Evolutionary conservation across 176 grass and related monocot genomes (phyloP).

Genomic region (Eragrostis nindensis): DNA sequence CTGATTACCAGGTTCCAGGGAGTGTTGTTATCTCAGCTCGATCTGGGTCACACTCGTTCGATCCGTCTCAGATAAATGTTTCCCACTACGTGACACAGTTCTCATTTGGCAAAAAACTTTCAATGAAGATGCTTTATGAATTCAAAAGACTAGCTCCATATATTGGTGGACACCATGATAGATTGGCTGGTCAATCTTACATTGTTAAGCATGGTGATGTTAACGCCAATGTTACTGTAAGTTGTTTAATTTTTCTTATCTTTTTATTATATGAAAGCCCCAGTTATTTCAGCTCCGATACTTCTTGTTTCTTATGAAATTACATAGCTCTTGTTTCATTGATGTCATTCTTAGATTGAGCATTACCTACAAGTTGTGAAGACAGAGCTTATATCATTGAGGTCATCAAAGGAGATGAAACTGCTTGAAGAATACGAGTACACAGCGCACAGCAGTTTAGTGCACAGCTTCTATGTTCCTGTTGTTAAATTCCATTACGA

Average conservation of each 20-base stretch:
- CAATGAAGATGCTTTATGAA: constrained; percentile 60
- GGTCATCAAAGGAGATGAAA: constrained; percentile 64
- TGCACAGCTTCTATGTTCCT: constrained; percentile 87
- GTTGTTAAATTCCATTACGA: constrained; percentile 98
- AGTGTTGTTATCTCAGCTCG: constrained; percentile 92
- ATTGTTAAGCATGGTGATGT: constrained; percentile 62
- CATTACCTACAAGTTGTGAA: constrained; percentile 99
- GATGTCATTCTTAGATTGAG: constrained; percentile 80
- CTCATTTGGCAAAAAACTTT: constrained; percentile 89
- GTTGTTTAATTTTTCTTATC: constrained; percentile 19
- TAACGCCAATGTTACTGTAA: constrained; percentile 93
- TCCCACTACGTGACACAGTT: constrained; percentile 88
- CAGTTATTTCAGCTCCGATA: not conserved
- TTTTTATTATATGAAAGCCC: constrained; percentile 1
- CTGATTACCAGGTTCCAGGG: constrained; percentile 78
- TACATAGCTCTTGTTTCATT: constrained; percentile 26
- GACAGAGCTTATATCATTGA: constrained; percentile 70
- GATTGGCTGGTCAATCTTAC: constrained; percentile 77
- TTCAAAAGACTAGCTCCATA: constrained; percentile 83
- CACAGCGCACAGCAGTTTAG: constrained; percentile 94
- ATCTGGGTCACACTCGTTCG: constrained; percentile 92
- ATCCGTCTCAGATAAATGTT: constrained; percentile 97
- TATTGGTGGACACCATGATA: constrained; percentile 75
- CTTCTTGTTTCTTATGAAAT: constrained; percentile 31
- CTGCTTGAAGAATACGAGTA: constrained; percentile 98